These are phyloP conservation scores for Kodamaea restingae DNA, from an alignment of 805 yeast genomes.

Conservation along the genomic window DNA sequence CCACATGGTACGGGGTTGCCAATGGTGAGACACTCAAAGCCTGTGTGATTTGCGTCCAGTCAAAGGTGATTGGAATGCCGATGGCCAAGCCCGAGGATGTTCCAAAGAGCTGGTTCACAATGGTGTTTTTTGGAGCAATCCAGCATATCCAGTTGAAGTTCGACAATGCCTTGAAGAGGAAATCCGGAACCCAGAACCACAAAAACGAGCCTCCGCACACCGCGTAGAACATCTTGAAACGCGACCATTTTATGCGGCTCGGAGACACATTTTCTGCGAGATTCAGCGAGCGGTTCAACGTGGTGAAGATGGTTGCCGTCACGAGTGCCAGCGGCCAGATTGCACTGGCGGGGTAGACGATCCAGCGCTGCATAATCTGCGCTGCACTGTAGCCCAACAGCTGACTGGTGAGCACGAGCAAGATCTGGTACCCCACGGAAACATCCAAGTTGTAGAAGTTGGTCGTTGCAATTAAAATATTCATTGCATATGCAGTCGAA, in stretches of 20 bases:
- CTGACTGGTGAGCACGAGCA: conserved; percentile 22
- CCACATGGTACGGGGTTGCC: conserved; percentile 17
- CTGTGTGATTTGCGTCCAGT: conserved; percentile 23
- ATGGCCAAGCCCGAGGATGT: conserved; percentile 24
- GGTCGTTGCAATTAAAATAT: conserved; percentile 20
- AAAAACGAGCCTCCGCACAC: conserved; percentile 16
- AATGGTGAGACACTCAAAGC: conserved; percentile 18
- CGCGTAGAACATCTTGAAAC: conserved; percentile 16
- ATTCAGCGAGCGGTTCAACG: conserved; percentile 11
- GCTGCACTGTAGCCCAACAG: conserved; percentile 29
- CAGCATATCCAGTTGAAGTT: conserved; percentile 63
- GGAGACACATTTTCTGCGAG: conserved; percentile 10
- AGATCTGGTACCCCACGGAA: conserved; percentile 24
- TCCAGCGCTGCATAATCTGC: conserved; percentile 25
- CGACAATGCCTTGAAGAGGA: conserved; percentile 54
- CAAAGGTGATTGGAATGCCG: conserved; percentile 23
- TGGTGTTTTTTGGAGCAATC: conserved; percentile 57
- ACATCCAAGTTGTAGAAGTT: conserved; percentile 13
- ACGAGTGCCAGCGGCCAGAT: conserved; percentile 46
- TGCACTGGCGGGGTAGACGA: conserved; percentile 48
- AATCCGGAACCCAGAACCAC: conserved; percentile 52
- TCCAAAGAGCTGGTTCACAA: conserved; percentile 30
- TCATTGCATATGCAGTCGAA: conserved; percentile 21
- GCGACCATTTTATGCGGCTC: conserved; percentile 17
- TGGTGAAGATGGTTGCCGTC: conserved; percentile 19